Conservation (phyloP, 768 basidiomycete species). For the Suillus spraguei region DNA sequence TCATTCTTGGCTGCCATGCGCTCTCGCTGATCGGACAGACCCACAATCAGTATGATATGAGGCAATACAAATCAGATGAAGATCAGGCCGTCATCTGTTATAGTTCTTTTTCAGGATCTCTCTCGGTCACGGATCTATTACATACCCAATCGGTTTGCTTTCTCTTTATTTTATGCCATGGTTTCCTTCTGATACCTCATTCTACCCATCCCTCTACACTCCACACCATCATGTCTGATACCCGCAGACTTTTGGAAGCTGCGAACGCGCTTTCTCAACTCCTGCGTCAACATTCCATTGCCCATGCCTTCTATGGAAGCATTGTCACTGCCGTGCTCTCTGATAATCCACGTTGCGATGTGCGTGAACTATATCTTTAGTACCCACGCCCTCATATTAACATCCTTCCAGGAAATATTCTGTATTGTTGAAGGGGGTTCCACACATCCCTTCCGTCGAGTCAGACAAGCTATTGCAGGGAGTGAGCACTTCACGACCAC, state of each 20-base stretch:
- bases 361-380: slow-evolving; percentile 35
- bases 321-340: slow-evolving; percentile 71
- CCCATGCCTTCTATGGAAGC: slow-evolving; percentile 83
- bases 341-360: slow-evolving; percentile 65
- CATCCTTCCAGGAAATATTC: slow-evolving; percentile 65
- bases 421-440: slow-evolving; percentile 83
- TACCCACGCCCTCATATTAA: slow-evolving; percentile 14
- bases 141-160: slow-evolving; percentile 45
- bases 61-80: slow-evolving; percentile 29
- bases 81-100: slow-evolving; percentile 31
- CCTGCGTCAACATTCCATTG: slow-evolving; percentile 56
- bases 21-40: slow-evolving; percentile 26
- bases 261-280: slow-evolving; percentile 72
- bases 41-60: slow-evolving; percentile 26
- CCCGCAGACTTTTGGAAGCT: slow-evolving; percentile 74
- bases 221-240: slow-evolving; percentile 57
- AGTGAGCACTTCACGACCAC: slow-evolving; percentile 66
- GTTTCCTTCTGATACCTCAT: slow-evolving; percentile 42
- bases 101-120: slow-evolving; percentile 44
- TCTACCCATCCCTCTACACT: slow-evolving; percentile 26
- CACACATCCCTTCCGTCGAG: slow-evolving; percentile 75
- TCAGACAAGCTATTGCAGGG: slow-evolving; percentile 71
- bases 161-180: slow-evolving; percentile 48
- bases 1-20: slow-evolving; percentile 11
- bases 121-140: slow-evolving; percentile 51